Conservation (phyloP, 176 grass and related monocot genomes). For the Musa itinerans region DNA sequence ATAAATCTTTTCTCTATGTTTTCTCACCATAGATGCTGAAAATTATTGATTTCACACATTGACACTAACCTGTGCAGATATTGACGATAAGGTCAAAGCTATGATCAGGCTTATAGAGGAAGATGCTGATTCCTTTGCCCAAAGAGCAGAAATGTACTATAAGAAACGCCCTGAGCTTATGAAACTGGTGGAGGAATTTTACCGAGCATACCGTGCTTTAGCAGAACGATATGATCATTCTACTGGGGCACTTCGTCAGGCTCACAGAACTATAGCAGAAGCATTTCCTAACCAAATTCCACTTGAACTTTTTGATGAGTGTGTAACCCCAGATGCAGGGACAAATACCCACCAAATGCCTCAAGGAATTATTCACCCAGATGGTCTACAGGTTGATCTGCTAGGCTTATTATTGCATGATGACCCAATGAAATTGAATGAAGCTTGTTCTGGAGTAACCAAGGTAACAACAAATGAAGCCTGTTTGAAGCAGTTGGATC, state of each 20-base stretch:
- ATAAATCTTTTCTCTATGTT: not conserved
- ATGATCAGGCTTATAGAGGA: conserved; percentile 98
- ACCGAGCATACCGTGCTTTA: conserved; percentile 89
- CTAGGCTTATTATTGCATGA: conserved; percentile 28
- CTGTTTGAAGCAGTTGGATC: not conserved
- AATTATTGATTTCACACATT: not conserved
- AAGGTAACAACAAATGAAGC: not conserved
- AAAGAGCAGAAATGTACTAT: conserved; percentile 95
- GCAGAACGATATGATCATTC: conserved; percentile 94
- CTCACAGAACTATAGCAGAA: conserved; percentile 82
- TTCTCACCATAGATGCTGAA: not conserved
- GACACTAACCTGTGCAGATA: conserved; percentile 36
- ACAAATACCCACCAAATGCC: conserved; percentile 36
- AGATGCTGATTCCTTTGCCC: conserved; percentile 93
- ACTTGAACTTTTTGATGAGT: conserved; percentile 69
- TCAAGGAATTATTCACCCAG: conserved; percentile 32
- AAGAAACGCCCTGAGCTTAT: conserved; percentile 87
- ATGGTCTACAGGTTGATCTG: conserved; percentile 38
- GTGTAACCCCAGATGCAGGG: conserved; percentile 41
- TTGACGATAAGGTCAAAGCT: conserved; percentile 76
- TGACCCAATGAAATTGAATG: not conserved
- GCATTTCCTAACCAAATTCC: conserved; percentile 77
- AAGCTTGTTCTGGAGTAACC: not conserved
- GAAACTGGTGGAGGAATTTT: conserved; percentile 87
- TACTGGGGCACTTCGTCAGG: conserved; percentile 72